Percentiles rank a stretch among this genome's conserved stretches.
Evolutionary conservation across 768 basidiomycete genomes (phyloP).

Genomic region (Trametes coccinea): DNA sequence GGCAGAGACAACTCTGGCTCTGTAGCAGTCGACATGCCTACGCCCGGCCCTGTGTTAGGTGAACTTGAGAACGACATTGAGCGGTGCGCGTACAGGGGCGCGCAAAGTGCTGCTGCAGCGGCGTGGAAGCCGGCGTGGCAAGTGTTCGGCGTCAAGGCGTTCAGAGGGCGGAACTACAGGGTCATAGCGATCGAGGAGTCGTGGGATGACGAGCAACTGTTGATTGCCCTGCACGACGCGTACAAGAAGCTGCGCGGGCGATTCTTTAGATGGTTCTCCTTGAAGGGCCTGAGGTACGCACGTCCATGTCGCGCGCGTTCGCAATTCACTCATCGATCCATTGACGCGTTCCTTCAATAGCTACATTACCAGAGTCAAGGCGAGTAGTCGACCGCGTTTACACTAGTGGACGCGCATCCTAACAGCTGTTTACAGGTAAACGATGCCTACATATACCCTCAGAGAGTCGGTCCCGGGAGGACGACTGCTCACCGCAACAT

Average conservation of each 20-base stretch:
- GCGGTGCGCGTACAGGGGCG: not conserved
- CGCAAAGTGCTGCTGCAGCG: too few relatives aligned
- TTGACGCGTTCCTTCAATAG: not conserved
- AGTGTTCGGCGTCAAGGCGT: conserved; percentile 7
- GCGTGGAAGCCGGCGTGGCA: not conserved
- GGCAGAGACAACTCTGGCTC: too few relatives aligned
- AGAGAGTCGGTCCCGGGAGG: conserved; percentile 5
- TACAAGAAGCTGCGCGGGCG: conserved; percentile 10
- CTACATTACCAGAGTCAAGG: not conserved
- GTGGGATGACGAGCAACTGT: conserved; percentile 20
- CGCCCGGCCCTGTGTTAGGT: not conserved
- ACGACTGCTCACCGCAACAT: conserved; percentile 3
- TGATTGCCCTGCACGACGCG: conserved; percentile 6
- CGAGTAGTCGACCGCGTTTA: not conserved
- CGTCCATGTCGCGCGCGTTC: too few relatives aligned
- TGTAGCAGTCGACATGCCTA: not conserved
- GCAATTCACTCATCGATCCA: too few relatives aligned
- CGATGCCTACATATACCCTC: conserved; percentile 7
- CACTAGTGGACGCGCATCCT: not conserved
- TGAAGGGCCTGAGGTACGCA: conserved; percentile 8
- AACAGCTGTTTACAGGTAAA: not conserved
- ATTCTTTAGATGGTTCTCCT: conserved; percentile 13
- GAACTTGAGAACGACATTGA: not conserved
- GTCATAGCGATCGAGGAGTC: not conserved
- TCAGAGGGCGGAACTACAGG: not conserved